phyloP scores from a whole-genome alignment of 169 alveolate species.

The Haemoproteus tartakovskyi region DNA sequence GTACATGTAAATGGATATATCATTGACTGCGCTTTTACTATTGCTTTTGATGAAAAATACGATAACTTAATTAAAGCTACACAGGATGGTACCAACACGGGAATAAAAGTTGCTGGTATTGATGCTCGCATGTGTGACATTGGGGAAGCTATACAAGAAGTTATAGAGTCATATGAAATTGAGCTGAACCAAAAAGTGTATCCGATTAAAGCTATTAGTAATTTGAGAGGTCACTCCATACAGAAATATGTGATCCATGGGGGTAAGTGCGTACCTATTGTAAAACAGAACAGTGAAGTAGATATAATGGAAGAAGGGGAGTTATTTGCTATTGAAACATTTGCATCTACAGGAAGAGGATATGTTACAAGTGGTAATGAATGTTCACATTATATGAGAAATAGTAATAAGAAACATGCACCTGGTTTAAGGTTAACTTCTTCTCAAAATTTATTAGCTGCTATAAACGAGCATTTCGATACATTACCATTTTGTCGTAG shows the following conservation, averaged over 20 bases:
- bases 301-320: slow-evolving; percentile 99
- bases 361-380: slow-evolving; percentile 85
- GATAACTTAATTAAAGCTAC: slow-evolving; percentile 91
- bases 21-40: slow-evolving; percentile 99
- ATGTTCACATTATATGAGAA: slow-evolving; percentile 97
- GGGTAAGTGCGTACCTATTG: slow-evolving; percentile 99
- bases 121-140: slow-evolving; percentile 96
- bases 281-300: slow-evolving; percentile 82
- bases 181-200: slow-evolving; percentile 90
- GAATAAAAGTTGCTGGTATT: slow-evolving; percentile 97
- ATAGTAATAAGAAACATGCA: slow-evolving; percentile 87
- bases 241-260: slow-evolving; percentile 97
- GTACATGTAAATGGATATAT: slow-evolving; percentile 98
- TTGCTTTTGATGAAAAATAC: slow-evolving; percentile 89
- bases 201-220: slow-evolving; percentile 94
- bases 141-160: slow-evolving; percentile 98
- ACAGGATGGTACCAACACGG: slow-evolving; percentile 99
- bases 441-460: slow-evolving; percentile 90
- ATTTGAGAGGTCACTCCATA: slow-evolving; percentile 98
- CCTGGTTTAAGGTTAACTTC: slow-evolving; percentile 86
- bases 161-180: slow-evolving; percentile 95
- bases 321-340: slow-evolving; percentile 98
- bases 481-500: slow-evolving; percentile 99
- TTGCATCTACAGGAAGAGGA: slow-evolving; percentile 98
- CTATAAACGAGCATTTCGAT: slow-evolving; percentile 93